Evolutionary conservation across 2,329 filamentous ascomycete genomes (phyloP).

Genomic region (Tolypocladium ovalisporum): DNA sequence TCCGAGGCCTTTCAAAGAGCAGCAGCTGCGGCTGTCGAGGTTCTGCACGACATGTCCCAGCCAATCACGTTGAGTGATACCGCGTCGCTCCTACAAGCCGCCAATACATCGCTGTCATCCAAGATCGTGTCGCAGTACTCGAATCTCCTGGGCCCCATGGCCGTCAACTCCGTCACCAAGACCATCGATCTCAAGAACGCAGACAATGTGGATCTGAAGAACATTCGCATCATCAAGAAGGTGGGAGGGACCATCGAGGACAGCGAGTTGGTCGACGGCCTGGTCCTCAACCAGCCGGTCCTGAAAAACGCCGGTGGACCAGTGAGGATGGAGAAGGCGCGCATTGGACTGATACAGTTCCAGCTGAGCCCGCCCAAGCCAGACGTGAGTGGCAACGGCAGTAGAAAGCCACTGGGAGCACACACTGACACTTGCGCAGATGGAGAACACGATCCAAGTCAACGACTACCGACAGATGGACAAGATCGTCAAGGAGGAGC

Average conservation of each 20-base stretch:
- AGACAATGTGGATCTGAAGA: constrained; percentile 91
- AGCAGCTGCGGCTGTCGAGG: constrained; percentile 75
- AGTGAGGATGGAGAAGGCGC: constrained; percentile 89
- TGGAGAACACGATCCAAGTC: constrained; percentile 99
- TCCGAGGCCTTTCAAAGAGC: constrained; percentile 96
- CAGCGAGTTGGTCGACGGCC: constrained; percentile 89
- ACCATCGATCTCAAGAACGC: constrained; percentile 93
- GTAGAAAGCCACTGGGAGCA: background rate
- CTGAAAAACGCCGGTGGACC: constrained; percentile 91
- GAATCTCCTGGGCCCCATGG: constrained; percentile 91
- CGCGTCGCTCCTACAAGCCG: constrained; percentile 84
- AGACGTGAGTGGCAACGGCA: constrained; percentile 49
- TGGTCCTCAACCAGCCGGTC: constrained; percentile 85
- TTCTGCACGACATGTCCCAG: constrained; percentile 91
- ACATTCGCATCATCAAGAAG: constrained; percentile 96
- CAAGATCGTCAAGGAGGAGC: constrained; percentile 99
- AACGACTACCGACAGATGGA: constrained; percentile 99
- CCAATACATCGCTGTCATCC: constrained; percentile 91
- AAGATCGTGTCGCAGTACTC: constrained; percentile 99
- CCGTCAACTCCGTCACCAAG: constrained; percentile 90
- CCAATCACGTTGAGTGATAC: constrained; percentile 85
- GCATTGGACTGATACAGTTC: constrained; percentile 95
- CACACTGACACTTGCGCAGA: constrained; percentile 37
- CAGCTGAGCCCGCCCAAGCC: constrained; percentile 97
- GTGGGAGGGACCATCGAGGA: constrained; percentile 97